Conservation (phyloP, 176 grass and related monocot species). For the Olyra latifolia region DNA sequence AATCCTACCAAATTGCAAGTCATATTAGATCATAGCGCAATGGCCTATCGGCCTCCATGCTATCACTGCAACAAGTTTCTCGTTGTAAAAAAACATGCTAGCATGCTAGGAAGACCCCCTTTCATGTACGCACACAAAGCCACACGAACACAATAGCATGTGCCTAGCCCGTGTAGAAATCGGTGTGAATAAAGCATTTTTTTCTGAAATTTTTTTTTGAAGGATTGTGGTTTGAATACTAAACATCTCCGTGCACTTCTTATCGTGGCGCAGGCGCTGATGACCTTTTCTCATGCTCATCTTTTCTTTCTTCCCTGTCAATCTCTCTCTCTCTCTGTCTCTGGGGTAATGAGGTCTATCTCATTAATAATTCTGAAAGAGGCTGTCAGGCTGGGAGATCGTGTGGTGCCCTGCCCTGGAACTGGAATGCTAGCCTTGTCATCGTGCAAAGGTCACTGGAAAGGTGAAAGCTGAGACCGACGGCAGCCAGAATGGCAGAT, state of each 20-base stretch:
- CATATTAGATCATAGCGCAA: background rate
- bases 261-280: background rate
- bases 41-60: background rate
- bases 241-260: too few relatives aligned
- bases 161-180: too few relatives aligned
- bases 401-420: background rate
- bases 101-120: rapidly evolving
- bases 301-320: background rate
- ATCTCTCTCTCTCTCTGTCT: background rate
- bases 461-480: background rate
- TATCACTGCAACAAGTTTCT: background rate
- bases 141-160: background rate
- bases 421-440: background rate
- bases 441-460: background rate
- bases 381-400: too few relatives aligned
- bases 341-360: background rate
- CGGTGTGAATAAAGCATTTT: background rate
- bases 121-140: background rate
- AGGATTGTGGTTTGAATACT: background rate
- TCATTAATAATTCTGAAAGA: background rate
- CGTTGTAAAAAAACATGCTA: background rate
- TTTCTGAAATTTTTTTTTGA: background rate
- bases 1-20: too few relatives aligned
- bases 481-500: background rate
- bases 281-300: constrained; percentile 1